phyloP scores from a whole-genome alignment of 2,329 filamentous ascomycete genomes.

The Alternaria triticimaculans region DNA sequence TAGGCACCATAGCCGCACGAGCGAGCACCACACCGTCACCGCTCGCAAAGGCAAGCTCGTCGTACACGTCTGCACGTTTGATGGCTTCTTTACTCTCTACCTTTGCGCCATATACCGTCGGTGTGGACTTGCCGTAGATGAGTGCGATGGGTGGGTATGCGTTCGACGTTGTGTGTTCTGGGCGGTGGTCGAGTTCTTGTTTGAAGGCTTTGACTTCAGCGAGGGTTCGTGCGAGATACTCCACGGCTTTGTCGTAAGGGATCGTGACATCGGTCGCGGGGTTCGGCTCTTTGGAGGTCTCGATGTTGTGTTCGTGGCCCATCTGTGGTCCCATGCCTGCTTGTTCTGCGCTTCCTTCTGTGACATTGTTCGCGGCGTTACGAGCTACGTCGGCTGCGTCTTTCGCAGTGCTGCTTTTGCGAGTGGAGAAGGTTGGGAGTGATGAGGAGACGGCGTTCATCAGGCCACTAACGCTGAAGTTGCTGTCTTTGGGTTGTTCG shows the following conservation, averaged over 20 bases:
- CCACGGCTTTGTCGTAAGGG: constrained; percentile 60
- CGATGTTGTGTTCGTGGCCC: constrained; percentile 40
- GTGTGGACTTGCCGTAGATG: constrained; percentile 85
- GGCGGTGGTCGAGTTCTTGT: constrained; percentile 69
- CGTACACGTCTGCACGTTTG: constrained; percentile 77
- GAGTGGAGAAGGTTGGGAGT: constrained; percentile 48
- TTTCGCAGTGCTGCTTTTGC: constrained; percentile 35
- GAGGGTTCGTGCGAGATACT: constrained; percentile 79
- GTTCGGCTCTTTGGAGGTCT: constrained; percentile 28
- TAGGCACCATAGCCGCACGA: constrained; percentile 81
- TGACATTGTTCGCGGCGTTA: constrained; percentile 34
- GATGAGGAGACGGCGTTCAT: constrained; percentile 57
- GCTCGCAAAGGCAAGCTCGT: constrained; percentile 83
- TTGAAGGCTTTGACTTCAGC: constrained; percentile 77
- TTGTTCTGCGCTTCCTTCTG: constrained; percentile 37
- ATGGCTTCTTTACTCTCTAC: constrained; percentile 78
- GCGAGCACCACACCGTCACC: constrained; percentile 91
- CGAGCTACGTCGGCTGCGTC: constrained; percentile 29
- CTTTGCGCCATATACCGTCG: constrained; percentile 82
- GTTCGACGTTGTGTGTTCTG: constrained; percentile 68
- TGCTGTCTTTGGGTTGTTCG: constrained; percentile 38
- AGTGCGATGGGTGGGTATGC: constrained; percentile 81
- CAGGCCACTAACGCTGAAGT: constrained; percentile 52
- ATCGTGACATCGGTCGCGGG: constrained; percentile 58
- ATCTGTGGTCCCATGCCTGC: constrained; percentile 58